These are phyloP conservation scores for Hyaloperonospora brassicae DNA, from an alignment of 352 stramenopile species.

Conservation along the genomic window DNA sequence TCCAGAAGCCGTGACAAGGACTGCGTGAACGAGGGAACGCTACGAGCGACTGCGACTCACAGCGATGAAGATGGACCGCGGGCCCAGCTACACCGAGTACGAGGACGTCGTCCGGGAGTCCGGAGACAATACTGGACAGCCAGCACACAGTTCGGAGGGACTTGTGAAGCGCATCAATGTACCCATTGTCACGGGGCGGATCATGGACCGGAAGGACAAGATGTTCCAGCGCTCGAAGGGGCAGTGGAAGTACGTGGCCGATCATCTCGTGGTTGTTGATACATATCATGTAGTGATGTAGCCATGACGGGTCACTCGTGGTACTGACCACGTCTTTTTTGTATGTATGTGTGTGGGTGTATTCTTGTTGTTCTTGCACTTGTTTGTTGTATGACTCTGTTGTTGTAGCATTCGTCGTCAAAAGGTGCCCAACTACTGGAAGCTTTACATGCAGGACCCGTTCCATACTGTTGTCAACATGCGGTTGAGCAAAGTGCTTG, in stretches of 20 bases:
- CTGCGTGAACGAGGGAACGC: no score
- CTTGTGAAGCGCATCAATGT: constrained; percentile 21
- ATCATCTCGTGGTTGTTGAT: neutral
- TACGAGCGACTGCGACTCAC: no score
- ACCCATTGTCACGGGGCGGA: constrained; percentile 37
- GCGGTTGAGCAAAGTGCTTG: constrained; percentile 70
- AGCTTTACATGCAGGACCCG: constrained; percentile 74
- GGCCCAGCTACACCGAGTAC: constrained; percentile 42
- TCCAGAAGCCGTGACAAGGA: no score
- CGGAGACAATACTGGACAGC: constrained; percentile 5
- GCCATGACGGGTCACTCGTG: neutral
- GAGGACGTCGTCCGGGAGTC: constrained; percentile 23
- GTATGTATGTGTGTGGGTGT: neutral
- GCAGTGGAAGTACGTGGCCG: constrained; percentile 58
- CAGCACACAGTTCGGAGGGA: constrained; percentile 16
- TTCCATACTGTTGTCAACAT: constrained; percentile 82
- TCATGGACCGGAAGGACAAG: constrained; percentile 68
- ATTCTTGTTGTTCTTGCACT: neutral
- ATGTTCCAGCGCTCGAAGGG: constrained; percentile 60
- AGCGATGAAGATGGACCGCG: constrained; percentile 39
- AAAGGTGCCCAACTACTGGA: constrained; percentile 76
- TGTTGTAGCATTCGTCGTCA: constrained; percentile 57
- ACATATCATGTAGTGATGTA: no score
- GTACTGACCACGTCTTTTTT: constrained; percentile 1
- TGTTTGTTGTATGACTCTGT: no score